phyloP scores from a whole-genome alignment of 345 rosid genomes.

The Cardamine occulta region DNA sequence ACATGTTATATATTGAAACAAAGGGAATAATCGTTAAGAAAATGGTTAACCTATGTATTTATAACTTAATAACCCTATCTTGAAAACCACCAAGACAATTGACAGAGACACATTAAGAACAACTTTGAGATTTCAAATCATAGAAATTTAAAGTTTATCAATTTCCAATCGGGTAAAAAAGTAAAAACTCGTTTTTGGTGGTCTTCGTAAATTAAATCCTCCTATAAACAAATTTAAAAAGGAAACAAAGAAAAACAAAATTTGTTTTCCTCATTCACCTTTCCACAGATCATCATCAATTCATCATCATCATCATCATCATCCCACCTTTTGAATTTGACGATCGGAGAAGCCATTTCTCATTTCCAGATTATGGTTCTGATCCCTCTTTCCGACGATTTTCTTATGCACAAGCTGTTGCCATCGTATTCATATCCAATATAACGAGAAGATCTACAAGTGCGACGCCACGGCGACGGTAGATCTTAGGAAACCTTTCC shows the following conservation, averaged over 20 bases:
- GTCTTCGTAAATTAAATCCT: too few relatives aligned
- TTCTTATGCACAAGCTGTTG: neutral
- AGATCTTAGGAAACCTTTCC: conserved; percentile 30
- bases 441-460: conserved; percentile 20
- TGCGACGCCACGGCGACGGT: conserved; percentile 27
- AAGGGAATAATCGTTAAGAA: too few relatives aligned
- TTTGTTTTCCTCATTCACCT: conserved; percentile 18
- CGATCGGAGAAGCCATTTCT: neutral
- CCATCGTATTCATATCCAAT: conserved; percentile 26
- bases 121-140: too few relatives aligned
- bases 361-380: conserved; percentile 18
- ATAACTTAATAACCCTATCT: too few relatives aligned
- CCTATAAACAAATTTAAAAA: too few relatives aligned
- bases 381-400: conserved; percentile 24
- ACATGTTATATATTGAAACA: too few relatives aligned
- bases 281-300: conserved; percentile 32
- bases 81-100: too few relatives aligned
- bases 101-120: too few relatives aligned
- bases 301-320: too few relatives aligned
- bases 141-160: too few relatives aligned
- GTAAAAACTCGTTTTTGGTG: neutral
- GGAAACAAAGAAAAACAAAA: neutral
- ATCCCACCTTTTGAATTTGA: conserved; percentile 11
- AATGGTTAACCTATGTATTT: too few relatives aligned
- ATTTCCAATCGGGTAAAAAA: too few relatives aligned